Evolutionary conservation across 106 monocot species (phyloP).

Genomic region (Vanilla planifolia): DNA sequence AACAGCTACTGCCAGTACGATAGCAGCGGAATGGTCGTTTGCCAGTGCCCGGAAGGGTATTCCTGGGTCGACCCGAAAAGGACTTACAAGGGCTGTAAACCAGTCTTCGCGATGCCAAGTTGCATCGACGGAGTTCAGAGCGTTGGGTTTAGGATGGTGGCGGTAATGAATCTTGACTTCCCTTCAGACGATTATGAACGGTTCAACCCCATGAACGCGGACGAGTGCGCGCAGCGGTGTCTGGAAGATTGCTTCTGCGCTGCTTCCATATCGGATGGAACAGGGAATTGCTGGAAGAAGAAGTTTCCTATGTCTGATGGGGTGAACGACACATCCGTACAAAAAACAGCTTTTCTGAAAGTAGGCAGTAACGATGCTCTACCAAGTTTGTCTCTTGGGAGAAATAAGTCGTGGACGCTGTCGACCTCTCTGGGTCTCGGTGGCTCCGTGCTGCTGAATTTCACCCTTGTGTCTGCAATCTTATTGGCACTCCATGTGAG

Average conservation of each 20-base stretch:
- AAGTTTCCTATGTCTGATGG: neutral
- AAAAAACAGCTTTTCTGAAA: neutral
- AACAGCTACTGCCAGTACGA: slow-evolving; percentile 8
- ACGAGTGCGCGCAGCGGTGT: neutral
- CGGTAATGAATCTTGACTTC: neutral
- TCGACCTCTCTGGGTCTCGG: neutral
- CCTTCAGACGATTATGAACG: neutral
- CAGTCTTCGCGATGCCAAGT: slow-evolving; percentile 1
- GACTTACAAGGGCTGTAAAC: slow-evolving; percentile 11
- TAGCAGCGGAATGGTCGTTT: neutral
- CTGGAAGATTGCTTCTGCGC: slow-evolving; percentile 2
- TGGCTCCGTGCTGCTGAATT: neutral
- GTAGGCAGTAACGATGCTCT: neutral
- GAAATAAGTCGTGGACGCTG: neutral
- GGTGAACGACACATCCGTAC: neutral
- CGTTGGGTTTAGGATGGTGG: neutral
- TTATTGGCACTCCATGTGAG: neutral
- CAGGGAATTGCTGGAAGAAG: neutral
- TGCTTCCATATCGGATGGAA: neutral
- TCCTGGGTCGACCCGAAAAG: slow-evolving; percentile 5
- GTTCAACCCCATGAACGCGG: slow-evolving; percentile 1
- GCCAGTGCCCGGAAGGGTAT: slow-evolving; percentile 9
- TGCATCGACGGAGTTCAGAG: neutral
- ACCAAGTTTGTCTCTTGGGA: neutral
- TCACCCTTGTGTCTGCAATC: neutral